A percentile compares a stretch with the other conserved stretches of the same genome.
Conservation (phyloP, 345 rosid species). For the Brassica juncea region DNA sequence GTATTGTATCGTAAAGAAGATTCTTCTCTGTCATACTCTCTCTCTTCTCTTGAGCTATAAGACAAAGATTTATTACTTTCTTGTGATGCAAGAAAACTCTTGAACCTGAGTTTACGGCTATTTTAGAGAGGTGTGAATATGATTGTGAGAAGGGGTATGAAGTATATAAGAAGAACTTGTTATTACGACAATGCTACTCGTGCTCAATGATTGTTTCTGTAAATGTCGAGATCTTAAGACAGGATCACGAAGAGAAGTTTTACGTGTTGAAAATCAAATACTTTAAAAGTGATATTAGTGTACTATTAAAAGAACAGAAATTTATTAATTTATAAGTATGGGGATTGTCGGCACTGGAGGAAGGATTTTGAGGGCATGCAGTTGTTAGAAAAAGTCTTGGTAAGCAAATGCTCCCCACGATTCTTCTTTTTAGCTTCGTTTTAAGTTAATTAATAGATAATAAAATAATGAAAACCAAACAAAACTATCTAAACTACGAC, state of each 20-base stretch:
- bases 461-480: conserved; percentile 3
- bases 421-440: conserved; percentile 31
- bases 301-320: conserved; percentile 5
- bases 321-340: conserved; percentile 3
- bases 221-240: conserved; percentile 16
- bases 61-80: conserved; percentile 2
- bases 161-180: conserved; percentile 21
- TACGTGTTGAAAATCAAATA: conserved; percentile 8
- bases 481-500: background rate
- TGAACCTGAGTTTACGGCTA: background rate
- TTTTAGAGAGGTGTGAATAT: conserved; percentile 22
- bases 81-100: conserved; percentile 18
- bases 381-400: conserved; percentile 36
- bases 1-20: conserved; percentile 51
- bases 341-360: conserved; percentile 37
- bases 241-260: conserved; percentile 15
- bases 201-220: conserved; percentile 15
- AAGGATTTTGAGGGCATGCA: conserved; percentile 30
- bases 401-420: conserved; percentile 41
- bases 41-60: background rate
- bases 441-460: background rate
- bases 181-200: conserved; percentile 14
- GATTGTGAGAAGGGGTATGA: background rate
- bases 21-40: conserved; percentile 34
- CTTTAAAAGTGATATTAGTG: background rate